Evolutionary conservation across 768 basidiomycete genomes (phyloP).

Genomic region (Kwoniella bestiolae): DNA sequence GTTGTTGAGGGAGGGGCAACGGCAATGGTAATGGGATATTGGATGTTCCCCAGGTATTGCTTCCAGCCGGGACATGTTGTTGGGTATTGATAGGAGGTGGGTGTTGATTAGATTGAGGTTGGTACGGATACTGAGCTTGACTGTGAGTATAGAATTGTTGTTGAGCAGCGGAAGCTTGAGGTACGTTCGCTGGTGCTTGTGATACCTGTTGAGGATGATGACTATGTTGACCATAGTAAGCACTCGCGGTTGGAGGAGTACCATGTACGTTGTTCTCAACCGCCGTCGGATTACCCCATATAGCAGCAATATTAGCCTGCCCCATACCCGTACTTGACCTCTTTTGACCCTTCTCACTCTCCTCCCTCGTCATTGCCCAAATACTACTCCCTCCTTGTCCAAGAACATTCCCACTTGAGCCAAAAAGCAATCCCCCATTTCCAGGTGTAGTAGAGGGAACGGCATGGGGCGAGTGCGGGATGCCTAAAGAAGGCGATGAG

Average conservation of each 20-base stretch:
- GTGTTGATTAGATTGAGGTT: not conserved
- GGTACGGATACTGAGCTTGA: constrained; percentile 2
- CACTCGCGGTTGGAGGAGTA: not conserved
- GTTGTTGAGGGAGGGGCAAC: not conserved
- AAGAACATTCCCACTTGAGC: constrained; percentile 18
- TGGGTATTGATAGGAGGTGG: not conserved
- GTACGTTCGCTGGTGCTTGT: not conserved
- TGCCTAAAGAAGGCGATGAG: constrained; percentile 9
- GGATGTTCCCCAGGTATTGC: constrained; percentile 5
- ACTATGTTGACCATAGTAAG: not conserved
- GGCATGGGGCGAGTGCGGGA: not conserved
- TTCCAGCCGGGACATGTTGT: not conserved
- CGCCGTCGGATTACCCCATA: constrained; percentile 11
- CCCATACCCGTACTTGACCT: constrained; percentile 13
- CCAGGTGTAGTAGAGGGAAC: not conserved
- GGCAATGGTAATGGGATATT: constrained; percentile 3
- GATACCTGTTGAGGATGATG: not conserved
- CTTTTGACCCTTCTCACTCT: constrained; percentile 39
- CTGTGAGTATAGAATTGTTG: not conserved
- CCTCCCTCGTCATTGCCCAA: constrained; percentile 47
- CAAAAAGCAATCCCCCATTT: constrained; percentile 35
- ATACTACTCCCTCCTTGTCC: constrained; percentile 31
- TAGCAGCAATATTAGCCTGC: constrained; percentile 11
- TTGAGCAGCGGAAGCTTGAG: not conserved
- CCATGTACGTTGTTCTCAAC: too few species aligned